Conservation (phyloP, 306 rosid genomes). For the Dryas drummondii region DNA sequence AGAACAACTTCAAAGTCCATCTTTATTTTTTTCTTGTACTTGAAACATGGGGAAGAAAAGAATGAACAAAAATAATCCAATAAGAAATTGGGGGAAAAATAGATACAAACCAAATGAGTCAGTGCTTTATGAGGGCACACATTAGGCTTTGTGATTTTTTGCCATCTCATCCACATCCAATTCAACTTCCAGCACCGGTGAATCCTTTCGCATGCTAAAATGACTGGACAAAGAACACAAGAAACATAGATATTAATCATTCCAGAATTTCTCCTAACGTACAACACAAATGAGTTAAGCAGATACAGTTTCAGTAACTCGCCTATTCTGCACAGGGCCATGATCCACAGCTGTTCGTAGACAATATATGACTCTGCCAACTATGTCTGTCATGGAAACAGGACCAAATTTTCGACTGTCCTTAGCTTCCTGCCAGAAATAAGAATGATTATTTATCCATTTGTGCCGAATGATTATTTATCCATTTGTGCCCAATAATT, state of each 20-base stretch:
- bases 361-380: slow-evolving; percentile 92
- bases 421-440: slow-evolving; percentile 69
- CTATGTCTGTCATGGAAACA: slow-evolving; percentile 71
- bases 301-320: slow-evolving; percentile 19
- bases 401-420: slow-evolving; percentile 97
- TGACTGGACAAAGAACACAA: slow-evolving; percentile 45
- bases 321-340: slow-evolving; percentile 91
- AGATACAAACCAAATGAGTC: slow-evolving; percentile 40
- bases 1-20: slow-evolving; percentile 33
- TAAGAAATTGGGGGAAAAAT: slow-evolving; percentile 23
- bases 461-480: background rate
- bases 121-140: slow-evolving; percentile 25
- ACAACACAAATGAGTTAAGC: slow-evolving; percentile 21
- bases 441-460: background rate
- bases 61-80: slow-evolving; percentile 21
- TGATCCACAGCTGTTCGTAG: slow-evolving; percentile 90
- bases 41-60: slow-evolving; percentile 29
- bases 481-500: background rate
- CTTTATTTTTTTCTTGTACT: slow-evolving; percentile 32
- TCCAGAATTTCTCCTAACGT: background rate
- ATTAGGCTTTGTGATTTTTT: slow-evolving; percentile 64
- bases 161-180: slow-evolving; percentile 91
- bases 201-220: slow-evolving; percentile 63
- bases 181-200: slow-evolving; percentile 75
- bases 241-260: slow-evolving; percentile 11